phyloP scores from a whole-genome alignment of 2,329 filamentous ascomycete species.

The Akanthomyces muscarius region DNA sequence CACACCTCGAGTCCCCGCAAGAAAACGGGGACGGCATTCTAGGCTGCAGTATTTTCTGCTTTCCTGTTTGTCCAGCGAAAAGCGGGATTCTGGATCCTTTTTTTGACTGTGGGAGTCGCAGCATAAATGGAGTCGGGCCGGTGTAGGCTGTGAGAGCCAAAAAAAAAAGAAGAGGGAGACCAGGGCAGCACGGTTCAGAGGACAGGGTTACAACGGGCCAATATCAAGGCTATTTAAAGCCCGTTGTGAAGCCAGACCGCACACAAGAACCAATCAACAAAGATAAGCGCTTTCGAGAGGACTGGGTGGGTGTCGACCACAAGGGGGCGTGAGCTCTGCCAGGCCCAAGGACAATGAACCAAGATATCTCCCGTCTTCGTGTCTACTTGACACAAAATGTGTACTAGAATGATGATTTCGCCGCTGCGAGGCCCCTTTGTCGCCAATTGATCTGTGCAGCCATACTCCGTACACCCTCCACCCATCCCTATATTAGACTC shows the following conservation, averaged over 20 bases:
- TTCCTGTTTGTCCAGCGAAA: slow-evolving; percentile 1
- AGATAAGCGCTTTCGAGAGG: no score
- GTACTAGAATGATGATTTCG: no score
- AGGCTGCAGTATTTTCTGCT: slow-evolving; percentile 11
- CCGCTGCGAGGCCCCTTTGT: no score
- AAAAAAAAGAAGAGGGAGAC: no score
- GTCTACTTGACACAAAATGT: no score
- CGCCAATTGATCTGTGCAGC: no score
- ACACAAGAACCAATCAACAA: background rate
- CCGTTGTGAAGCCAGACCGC: background rate
- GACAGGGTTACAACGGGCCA: background rate
- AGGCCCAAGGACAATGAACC: no score
- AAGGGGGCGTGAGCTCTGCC: no score
- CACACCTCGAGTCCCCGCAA: background rate
- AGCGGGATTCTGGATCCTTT: background rate
- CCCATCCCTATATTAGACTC: no score
- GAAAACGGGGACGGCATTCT: background rate
- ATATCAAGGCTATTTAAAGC: background rate
- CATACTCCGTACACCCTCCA: no score
- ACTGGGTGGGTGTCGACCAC: no score
- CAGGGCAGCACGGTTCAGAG: background rate
- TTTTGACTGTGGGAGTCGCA: slow-evolving; percentile 8
- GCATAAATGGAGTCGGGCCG: slow-evolving; percentile 1
- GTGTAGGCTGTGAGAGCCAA: background rate
- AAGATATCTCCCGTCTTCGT: no score